These are phyloP conservation scores for Pseudogymnoascus sp. DNA, from an alignment of 2,329 filamentous ascomycete genomes.

Conservation along the genomic window DNA sequence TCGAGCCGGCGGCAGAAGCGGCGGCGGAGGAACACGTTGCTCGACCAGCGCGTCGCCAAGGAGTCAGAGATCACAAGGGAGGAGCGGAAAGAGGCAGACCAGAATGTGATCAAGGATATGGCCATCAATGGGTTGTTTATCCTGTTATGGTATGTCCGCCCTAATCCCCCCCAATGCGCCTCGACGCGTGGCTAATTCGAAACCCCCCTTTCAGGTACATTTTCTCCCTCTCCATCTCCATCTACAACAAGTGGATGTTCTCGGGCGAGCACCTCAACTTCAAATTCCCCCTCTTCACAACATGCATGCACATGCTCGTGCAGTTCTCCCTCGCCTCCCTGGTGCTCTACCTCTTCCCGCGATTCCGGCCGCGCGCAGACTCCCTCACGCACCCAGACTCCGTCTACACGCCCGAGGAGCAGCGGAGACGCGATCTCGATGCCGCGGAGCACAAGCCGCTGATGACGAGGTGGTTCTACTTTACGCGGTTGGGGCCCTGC, in stretches of 20 bases:
- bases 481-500: constrained; percentile 85
- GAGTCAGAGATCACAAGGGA: constrained; percentile 54
- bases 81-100: constrained; percentile 69
- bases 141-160: constrained; percentile 59
- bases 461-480: constrained; percentile 85
- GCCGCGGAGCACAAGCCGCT: constrained; percentile 36
- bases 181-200: not conserved
- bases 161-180: not conserved
- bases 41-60: constrained; percentile 61
- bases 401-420: constrained; percentile 21
- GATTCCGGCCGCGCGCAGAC: constrained; percentile 58
- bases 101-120: constrained; percentile 59
- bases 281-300: constrained; percentile 90
- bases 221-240: constrained; percentile 86
- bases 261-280: constrained; percentile 78
- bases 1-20: constrained; percentile 62
- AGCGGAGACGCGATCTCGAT: constrained; percentile 22
- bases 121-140: constrained; percentile 75
- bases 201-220: constrained; percentile 41
- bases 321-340: constrained; percentile 74
- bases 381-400: constrained; percentile 27
- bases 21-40: constrained; percentile 55
- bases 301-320: constrained; percentile 89
- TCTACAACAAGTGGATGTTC: constrained; percentile 99
- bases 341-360: constrained; percentile 76